Base-by-base conservation (phyloP, 441 rosid genomes). In the Manihot esculenta region DNA sequence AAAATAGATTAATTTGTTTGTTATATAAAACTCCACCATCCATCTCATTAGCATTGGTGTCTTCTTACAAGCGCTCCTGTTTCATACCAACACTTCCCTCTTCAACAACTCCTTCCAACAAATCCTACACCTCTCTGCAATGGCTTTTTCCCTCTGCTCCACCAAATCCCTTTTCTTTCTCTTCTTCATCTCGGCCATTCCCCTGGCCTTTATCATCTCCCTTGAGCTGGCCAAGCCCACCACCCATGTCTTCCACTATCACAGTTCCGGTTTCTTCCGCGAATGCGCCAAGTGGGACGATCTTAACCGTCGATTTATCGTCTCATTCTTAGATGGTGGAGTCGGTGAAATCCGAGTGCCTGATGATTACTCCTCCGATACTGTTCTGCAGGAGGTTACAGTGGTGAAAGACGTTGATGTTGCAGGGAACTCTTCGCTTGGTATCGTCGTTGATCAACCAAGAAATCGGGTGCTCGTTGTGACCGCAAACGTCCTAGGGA, bases 271-370 rank as follows among this genome's bases (percentile, higher is more conserved):
- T 21, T 85, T 78, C 76, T 24, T 94, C 77, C 92, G 94, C 27
- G 98, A 91, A 82, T 83, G 88, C 82, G 92, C 96, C 71, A 91
- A 89, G 87, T 94, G 98, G 98, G 98, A 94, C 80, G 83, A 80
- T 8, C 71, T 62, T 21, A 72, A 83, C 79, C 85, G 82, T 61
- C 86, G 96, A 15, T 94, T 94, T 83, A 80, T 94, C 74, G 90
- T 91, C 76, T 87, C 93, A 72, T 87, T 77, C 81, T 62, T 94
- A 55, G 95, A 86, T 42, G 96, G 97, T 1, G 96, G 96, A 61
- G 35, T 91, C 72, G 96, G 92, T 17, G 78, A 88, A 83, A 73
- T 94, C 54, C 77, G 73, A 62, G 86, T 89, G 23, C 84, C 84
- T 1, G 79, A 75, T 4, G 79, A 62, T 61, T 33, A 72, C 73